phyloP scores from a whole-genome alignment of 176 grass and related monocot genomes.

The Luzula sylvatica region DNA sequence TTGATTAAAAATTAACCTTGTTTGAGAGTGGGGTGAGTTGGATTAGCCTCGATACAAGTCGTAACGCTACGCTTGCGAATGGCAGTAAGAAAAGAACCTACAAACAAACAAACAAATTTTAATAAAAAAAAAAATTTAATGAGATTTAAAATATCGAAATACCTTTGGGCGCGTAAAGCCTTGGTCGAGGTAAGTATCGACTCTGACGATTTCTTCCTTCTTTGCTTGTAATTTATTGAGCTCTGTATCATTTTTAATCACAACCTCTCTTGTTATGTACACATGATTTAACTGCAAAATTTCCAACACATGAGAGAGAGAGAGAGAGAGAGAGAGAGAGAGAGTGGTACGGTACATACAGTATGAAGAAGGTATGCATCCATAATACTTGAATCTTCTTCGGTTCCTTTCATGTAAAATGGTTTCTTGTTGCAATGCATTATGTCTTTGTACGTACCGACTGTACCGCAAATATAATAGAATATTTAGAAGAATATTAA shows the following conservation, averaged over 20 bases:
- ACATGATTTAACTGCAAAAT: constrained; percentile 85
- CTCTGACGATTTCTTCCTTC: constrained; percentile 39
- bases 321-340: too few species aligned
- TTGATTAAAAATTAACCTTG: constrained; percentile 32
- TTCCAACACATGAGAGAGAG: constrained; percentile 8
- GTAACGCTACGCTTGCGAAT: constrained; percentile 68
- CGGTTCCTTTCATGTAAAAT: constrained; percentile 73
- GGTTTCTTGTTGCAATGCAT: constrained; percentile 96
- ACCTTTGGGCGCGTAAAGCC: constrained; percentile 98
- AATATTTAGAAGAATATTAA: not conserved
- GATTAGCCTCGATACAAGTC: constrained; percentile 72
- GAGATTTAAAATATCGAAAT: not conserved
- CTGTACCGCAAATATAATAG: constrained; percentile 30
- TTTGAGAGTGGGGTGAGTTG: constrained; percentile 70
- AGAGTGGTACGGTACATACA: too few species aligned
- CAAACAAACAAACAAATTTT: constrained; percentile 1
- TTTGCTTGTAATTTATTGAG: constrained; percentile 41
- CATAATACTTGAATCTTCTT: constrained; percentile 77
- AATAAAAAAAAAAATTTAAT: not conserved
- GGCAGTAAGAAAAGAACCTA: constrained; percentile 89
- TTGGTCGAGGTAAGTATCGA: constrained; percentile 63
- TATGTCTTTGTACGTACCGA: constrained; percentile 81
- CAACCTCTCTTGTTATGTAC: constrained; percentile 64
- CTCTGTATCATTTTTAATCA: constrained; percentile 77
- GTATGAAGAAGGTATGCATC: constrained; percentile 94